Base-by-base conservation (phyloP, 257 asterid species). In the Capsicum rhomboideum region DNA sequence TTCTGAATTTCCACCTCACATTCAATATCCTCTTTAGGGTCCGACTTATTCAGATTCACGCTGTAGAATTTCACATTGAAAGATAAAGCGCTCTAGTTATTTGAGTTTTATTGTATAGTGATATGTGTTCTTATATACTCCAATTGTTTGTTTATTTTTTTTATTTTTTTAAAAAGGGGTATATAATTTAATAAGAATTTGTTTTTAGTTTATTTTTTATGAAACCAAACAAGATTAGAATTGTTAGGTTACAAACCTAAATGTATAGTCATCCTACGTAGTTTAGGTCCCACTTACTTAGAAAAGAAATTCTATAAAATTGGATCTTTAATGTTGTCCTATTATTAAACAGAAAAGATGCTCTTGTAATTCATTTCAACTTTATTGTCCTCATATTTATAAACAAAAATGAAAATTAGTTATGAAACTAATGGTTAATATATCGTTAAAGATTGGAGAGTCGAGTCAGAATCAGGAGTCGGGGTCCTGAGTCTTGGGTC, bases 11-110 rank as follows among this genome's bases (percentile, higher is more conserved):
- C 2, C 18, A 11, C 0, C 4, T 11, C 3, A 6, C 12, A 11
- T 50, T 50, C 2, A 6, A 50, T 50, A 4, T 50, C 23, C 0
- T 1, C 12, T 21, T 59, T 23, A 0, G 13, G 1, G 4, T 4
- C 1, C 0, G 8, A 23, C 13, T 59, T 21, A 2, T 23, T 59
- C 0, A 4, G 14, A 58, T 58, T 6, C n/a, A 1, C 0, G 0
- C 10, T 10, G 1, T 3, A n/a, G n/a, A 9, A 1, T 0, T 10
- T 21, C 0, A 4, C 13, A 4, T 59, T 6, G 0, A n/a, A 11
- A 6, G 2, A 0, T 7, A 21, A 59, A 21, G 23, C 4, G 2
- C 2, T 59, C 6, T 59, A 7, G 0, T 67, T 4, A 6, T 31
- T 67, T 31, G 8, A 17, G 7, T 16, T 64, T 1, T 1, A 0